Evolutionary conservation across 2,329 filamentous ascomycete genomes (phyloP).

Genomic region (Penicillium janthinellum): DNA sequence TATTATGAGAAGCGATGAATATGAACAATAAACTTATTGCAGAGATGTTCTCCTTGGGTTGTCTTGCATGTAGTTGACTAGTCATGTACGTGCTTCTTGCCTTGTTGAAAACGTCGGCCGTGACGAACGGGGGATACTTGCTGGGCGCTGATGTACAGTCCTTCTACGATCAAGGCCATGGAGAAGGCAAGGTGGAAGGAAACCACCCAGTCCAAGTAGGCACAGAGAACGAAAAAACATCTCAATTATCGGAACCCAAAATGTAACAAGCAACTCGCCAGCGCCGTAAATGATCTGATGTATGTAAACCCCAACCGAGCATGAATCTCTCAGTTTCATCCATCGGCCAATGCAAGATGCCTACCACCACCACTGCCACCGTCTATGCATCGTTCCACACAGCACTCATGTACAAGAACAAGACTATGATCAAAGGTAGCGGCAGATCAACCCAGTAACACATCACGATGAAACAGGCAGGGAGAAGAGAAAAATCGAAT

Average conservation of each 20-base stretch:
- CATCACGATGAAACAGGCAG: background rate
- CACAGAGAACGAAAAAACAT: too few relatives aligned
- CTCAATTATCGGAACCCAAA: too few relatives aligned
- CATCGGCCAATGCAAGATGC: background rate
- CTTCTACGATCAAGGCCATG: too few relatives aligned
- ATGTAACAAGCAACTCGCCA: background rate
- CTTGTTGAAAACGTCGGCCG: background rate
- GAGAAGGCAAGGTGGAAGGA: too few relatives aligned
- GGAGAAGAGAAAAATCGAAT: background rate
- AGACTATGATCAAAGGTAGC: too few relatives aligned
- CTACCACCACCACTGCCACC: background rate
- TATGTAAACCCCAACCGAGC: background rate
- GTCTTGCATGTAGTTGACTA: background rate
- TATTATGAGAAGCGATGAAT: constrained; percentile 17
- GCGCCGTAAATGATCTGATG: constrained; percentile 5
- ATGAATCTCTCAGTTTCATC: background rate
- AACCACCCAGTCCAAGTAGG: too few relatives aligned
- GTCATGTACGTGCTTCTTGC: background rate
- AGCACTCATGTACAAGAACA: background rate
- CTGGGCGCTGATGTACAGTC: too few relatives aligned
- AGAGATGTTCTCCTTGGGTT: background rate
- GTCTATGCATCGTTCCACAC: constrained; percentile 11
- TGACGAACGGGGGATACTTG: too few relatives aligned
- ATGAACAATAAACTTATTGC: background rate
- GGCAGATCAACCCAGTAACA: constrained; percentile 6